A percentile compares a stretch with the other conserved stretches of the same genome.
These are phyloP conservation scores for Erysimum cheiri DNA, from an alignment of 441 rosid species.

Conservation along the genomic window DNA sequence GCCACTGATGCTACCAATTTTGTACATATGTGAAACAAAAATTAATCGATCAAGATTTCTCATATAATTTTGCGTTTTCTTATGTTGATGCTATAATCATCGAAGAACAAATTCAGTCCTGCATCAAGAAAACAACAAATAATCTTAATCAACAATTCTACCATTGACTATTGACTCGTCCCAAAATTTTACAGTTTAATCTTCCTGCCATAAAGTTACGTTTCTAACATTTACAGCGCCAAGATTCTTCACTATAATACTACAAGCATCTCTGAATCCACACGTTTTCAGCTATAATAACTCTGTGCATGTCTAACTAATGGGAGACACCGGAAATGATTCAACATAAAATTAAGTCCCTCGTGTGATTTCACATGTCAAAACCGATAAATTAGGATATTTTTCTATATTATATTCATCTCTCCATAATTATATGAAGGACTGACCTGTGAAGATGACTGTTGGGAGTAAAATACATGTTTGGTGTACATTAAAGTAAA, in stretches of 20 bases:
- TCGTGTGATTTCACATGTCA: slow-evolving; percentile 25
- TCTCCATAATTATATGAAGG: neutral
- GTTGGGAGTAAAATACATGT: neutral
- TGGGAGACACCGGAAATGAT: neutral
- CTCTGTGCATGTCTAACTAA: slow-evolving; percentile 11
- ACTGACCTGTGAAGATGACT: neutral
- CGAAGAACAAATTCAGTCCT: neutral
- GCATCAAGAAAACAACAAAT: neutral
- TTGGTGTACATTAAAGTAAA: neutral
- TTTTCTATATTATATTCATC: slow-evolving; percentile 6
- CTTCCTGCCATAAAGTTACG: neutral
- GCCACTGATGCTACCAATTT: slow-evolving; percentile 25
- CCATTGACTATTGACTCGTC: neutral
- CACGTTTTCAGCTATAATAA: slow-evolving; percentile 23
- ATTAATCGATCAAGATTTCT: neutral
- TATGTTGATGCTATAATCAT: neutral
- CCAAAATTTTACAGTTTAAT: slow-evolving; percentile 2
- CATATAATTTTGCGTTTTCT: neutral
- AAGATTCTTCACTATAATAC: neutral
- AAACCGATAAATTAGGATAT: slow-evolving; percentile 20
- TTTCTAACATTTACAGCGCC: neutral
- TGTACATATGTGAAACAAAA: slow-evolving; percentile 15
- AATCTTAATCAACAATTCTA: neutral
- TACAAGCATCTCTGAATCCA: neutral
- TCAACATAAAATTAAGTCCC: neutral